These are phyloP conservation scores for Cladobotryum protrusum DNA, from an alignment of 2,329 filamentous ascomycete genomes.

Conservation along the genomic window DNA sequence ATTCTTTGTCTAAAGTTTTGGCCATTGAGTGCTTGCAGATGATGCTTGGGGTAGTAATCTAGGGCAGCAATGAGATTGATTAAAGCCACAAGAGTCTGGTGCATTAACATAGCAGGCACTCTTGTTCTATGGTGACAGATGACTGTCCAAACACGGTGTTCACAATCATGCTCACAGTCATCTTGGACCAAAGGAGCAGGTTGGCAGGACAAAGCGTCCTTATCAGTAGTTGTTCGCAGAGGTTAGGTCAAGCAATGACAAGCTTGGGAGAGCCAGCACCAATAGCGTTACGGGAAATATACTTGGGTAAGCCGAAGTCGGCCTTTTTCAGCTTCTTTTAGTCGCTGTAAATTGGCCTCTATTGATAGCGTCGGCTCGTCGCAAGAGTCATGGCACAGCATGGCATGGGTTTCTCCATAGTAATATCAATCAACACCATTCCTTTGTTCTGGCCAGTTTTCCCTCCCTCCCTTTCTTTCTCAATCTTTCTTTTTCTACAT, in stretches of 20 bases:
- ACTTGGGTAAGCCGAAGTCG: constrained; percentile 16
- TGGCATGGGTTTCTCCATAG: not conserved
- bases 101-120: too few relatives aligned
- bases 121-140: too few relatives aligned
- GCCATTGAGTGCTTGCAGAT: too few relatives aligned
- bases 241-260: too few relatives aligned
- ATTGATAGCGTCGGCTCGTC: not conserved
- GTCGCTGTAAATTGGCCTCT: not conserved
- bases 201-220: too few relatives aligned
- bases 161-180: too few relatives aligned
- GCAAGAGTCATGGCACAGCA: constrained; percentile 14
- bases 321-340: constrained; percentile 9
- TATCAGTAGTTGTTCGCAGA: too few relatives aligned
- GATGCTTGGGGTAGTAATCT: too few relatives aligned
- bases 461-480: not conserved
- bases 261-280: constrained; percentile 3
- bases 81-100: too few relatives aligned
- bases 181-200: not conserved
- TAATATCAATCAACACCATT: not conserved
- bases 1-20: too few relatives aligned
- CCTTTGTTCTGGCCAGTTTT: constrained; percentile 1
- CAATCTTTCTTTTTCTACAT: not conserved
- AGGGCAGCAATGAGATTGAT: too few relatives aligned
- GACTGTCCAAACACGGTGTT: too few relatives aligned
- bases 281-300: constrained; percentile 9